Evolutionary conservation across 306 rosid species (phyloP).

Genomic region (Potentilla sterilis): DNA sequence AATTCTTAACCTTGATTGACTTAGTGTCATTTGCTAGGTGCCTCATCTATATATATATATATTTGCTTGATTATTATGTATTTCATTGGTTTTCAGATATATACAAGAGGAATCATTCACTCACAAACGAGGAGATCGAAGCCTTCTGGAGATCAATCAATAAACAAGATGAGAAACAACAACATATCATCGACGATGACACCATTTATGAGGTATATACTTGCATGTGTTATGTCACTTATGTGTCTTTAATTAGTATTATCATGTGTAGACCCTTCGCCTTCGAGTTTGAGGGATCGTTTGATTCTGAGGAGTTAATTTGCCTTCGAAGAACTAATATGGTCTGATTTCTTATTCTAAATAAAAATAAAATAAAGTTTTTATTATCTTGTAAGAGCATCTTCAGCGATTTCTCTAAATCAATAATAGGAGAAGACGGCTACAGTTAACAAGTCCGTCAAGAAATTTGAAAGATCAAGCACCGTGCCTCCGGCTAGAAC

Average conservation of each 20-base stretch:
- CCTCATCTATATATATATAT: neutral
- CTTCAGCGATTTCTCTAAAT: neutral
- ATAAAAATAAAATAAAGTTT: no score
- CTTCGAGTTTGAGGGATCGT: no score
- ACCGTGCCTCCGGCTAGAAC: constrained; percentile 26
- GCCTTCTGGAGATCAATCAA: constrained; percentile 28
- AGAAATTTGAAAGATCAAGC: constrained; percentile 36
- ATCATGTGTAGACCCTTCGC: no score
- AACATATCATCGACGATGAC: neutral
- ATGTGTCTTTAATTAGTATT: no score
- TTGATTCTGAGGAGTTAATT: no score
- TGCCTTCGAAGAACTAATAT: no score
- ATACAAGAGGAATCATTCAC: constrained; percentile 48
- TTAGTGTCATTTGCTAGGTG: neutral
- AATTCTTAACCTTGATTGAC: neutral
- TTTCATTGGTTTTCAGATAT: constrained; percentile 20
- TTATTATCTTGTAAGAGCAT: neutral
- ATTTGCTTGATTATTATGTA: neutral
- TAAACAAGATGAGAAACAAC: neutral
- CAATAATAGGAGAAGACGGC: constrained; percentile 15
- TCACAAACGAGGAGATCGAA: constrained; percentile 43
- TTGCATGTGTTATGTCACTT: no score
- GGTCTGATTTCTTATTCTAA: no score
- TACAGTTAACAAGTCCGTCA: constrained; percentile 15
- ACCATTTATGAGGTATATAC: neutral